Base-by-base conservation (phyloP, 2,329 filamentous ascomycete genomes). In the Hymenoscyphus infarciens region DNA sequence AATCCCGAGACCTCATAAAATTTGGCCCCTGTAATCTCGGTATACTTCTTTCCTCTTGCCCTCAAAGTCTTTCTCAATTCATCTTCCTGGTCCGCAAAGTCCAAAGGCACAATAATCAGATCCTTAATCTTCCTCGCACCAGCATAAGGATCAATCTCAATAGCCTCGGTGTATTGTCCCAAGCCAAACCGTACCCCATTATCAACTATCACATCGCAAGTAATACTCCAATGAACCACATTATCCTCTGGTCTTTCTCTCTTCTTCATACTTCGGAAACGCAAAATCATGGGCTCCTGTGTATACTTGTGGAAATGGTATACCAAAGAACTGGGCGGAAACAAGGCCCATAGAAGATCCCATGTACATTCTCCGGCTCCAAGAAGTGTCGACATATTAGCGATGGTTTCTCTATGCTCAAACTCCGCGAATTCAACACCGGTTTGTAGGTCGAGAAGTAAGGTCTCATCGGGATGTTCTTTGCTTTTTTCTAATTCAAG, bases 281-380 rank as follows among this genome's bases (percentile, higher is more conserved):
- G 53, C 4, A 56, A n/a, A 33, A 31, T 31, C 16, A 33, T 56
- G 10, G 27, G 53, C 4, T 29, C 27, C 33, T 29, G 31, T 11
- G 53, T 56, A n/a, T 56, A 56, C 15, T 56, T 56, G 25, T 31
- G 25, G 53, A 56, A 56, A 25, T 56, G 53, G 15, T 56, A 56
- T n/a, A 56, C 53, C 15, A 56, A 33, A 56, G 53, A 56, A 25
- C 53, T 33, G n/a, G 53, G 53, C 2, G 53, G 53, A 33, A 56
- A 33, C 22, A 56, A 33, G 29, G 53, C 53, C 53, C 53, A 56
- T 5, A 56, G 53, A 15, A 56, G 53, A n/a, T 56, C 53, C 53
- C 53, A 56, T 4, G 53, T 56, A 8, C 53, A 56, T 56, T 56
- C 53, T 7, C 31, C 27, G 25, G 53, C 53, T 13, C 25, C 27